Base-by-base conservation (phyloP, 129 eudicot genomes). In the Artemisia argyi region DNA sequence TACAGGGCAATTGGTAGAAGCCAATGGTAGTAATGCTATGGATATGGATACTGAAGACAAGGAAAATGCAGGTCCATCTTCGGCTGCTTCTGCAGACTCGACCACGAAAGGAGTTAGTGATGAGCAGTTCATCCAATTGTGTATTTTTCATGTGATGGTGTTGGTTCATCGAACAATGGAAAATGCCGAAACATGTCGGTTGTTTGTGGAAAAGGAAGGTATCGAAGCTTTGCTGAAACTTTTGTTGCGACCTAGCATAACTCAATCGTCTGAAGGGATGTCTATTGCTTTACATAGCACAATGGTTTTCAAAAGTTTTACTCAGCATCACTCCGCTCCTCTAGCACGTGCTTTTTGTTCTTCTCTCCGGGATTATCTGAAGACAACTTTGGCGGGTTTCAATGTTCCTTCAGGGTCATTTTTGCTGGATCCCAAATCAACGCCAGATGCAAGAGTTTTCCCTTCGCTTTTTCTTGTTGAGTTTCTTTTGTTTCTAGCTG, bases 221-320 rank as follows among this genome's bases (percentile, higher is more conserved):
- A 86, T 95, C 35, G 99, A 95, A 74, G 87, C 94, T 73, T 76
- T 95, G 60, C 67, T 95, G 75, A 90, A 88, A 80, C 96, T 95
- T 79, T 77, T 95, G 16, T 75, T 91, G 56, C 83, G 94, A 48
- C 99, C 97, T 22, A 88, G 85, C 73, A 88, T 95, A 75, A 87
- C 90, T 39, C 94, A 86, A 58, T 95, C 99, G 18, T 84, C 99
- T 0, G 96, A 90, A 80, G 99, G 99, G 72, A 90, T 90, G 99
- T 89, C 97, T 11, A 90, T 95, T 81, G 99, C 99, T 17, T 76
- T 94, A 54, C 97, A 94, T 61, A 94, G 98, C 73, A 90, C 98
- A 69, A 83, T 88, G 97, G 97, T 91, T 72, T 95, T 95, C 66
- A 95, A 88, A 86, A 82, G 89, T 44, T 95, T 95, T 67, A 88